A percentile compares a stretch with the other conserved stretches of the same genome.
These are phyloP conservation scores for Botrytis galanthina DNA, from an alignment of 2,329 filamentous ascomycete genomes.

Conservation along the genomic window DNA sequence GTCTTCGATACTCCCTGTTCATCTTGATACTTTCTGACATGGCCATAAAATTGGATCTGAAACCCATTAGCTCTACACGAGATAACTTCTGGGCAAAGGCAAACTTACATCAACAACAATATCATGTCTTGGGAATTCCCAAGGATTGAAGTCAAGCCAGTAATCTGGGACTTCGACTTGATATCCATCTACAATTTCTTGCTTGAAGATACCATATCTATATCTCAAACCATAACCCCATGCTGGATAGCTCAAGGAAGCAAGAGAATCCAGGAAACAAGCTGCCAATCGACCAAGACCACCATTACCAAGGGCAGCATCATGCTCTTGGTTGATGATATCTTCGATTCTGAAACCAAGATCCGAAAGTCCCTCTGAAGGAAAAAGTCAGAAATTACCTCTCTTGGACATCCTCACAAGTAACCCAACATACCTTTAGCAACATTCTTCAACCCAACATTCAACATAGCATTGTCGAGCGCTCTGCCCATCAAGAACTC, in stretches of 20 bases:
- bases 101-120: slow-evolving; percentile 77
- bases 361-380: slow-evolving; percentile 73
- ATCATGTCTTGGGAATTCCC: slow-evolving; percentile 96
- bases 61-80: slow-evolving; percentile 21
- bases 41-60: slow-evolving; percentile 86
- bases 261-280: slow-evolving; percentile 95
- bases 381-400: slow-evolving; percentile 35
- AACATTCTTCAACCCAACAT: slow-evolving; percentile 81
- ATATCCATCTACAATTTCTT: slow-evolving; percentile 97
- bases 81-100: slow-evolving; percentile 34
- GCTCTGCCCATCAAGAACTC: slow-evolving; percentile 98
- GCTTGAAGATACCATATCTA: slow-evolving; percentile 97
- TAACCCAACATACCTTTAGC: slow-evolving; percentile 63
- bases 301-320: slow-evolving; percentile 93
- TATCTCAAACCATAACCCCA: slow-evolving; percentile 98
- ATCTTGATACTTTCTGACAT: slow-evolving; percentile 72
- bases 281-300: slow-evolving; percentile 92
- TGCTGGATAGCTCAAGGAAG: slow-evolving; percentile 89
- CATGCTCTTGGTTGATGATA: slow-evolving; percentile 89
- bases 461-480: slow-evolving; percentile 97
- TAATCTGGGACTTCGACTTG: slow-evolving; percentile 98
- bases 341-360: slow-evolving; percentile 98
- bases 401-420: slow-evolving; percentile 59
- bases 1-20: slow-evolving; percentile 71
- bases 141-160: slow-evolving; percentile 99